Base-by-base conservation (phyloP, 495 filamentous ascomycete genomes). In the Neurospora sp. region DNA sequence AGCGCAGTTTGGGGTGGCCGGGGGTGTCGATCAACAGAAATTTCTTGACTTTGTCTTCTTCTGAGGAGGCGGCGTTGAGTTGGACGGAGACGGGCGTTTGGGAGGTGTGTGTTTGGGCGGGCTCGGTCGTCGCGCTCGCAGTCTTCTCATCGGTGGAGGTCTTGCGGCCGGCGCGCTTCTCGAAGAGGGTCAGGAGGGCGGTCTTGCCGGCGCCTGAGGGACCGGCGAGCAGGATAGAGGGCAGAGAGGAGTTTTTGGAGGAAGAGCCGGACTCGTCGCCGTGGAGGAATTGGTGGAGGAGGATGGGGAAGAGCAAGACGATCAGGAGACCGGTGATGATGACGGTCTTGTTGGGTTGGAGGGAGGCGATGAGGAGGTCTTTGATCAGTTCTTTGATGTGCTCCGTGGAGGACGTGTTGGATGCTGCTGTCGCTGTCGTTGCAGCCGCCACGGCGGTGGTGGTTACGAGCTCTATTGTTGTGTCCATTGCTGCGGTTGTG, bases 1-100 rank as follows among this genome's bases (percentile, higher is more conserved):
- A 85, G 68, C 96, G 93, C 9, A 98, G 89, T 80, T 99, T 99
- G 70, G 93, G 94, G 85, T 98, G 96, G 71, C 95, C 95, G 1
- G 95, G 95, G 5, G 96, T 98, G 84, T 99, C 95, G 77, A 89
- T 81, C 37, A 98, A 82, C 69, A 92, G 85, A 82, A 97, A 94
- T 70, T 87, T 89, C 73, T 90, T 86, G 5, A 83, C 1, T 84
- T 83, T 75, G 71, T 80, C 79, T 68, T 77, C 74, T 71, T 79
- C 94, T 7, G 90, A 85, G 5, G 83, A 81, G 35, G 85, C 91
- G 39, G 97, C 86, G 71, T 86, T 86, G 73, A 93, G 89, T 76
- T 93, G 90, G 74, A 93, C 85, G 22, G 91, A 83, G 70, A 90
- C 86, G 1, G 96, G 88, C 20, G 85, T 82, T 82, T 97, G 94